Percentiles rank a stretch among this genome's conserved stretches.
Conservation (phyloP, 805 yeast species). For the Priceomyces castillae region DNA sequence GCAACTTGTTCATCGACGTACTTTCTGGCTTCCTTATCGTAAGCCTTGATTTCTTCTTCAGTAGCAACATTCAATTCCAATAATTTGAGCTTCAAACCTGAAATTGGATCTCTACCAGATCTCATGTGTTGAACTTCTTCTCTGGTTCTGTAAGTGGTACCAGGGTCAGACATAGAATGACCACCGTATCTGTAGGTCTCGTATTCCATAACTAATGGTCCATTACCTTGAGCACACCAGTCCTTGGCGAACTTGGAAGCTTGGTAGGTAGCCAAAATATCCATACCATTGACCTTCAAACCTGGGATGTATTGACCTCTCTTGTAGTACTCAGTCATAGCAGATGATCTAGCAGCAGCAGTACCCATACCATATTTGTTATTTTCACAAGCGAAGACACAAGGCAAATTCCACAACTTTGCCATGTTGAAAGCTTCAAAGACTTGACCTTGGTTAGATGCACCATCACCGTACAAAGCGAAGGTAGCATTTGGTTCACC, state of each 20-base stretch:
- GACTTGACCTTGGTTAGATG: constrained; percentile 98
- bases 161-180: constrained; percentile 99
- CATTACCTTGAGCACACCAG: constrained; percentile 90
- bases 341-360: constrained; percentile 94
- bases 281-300: constrained; percentile 98
- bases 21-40: constrained; percentile 95
- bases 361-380: constrained; percentile 99
- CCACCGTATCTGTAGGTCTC: constrained; percentile 99
- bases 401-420: constrained; percentile 95
- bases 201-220: constrained; percentile 93
- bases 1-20: constrained; percentile 93
- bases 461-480: constrained; percentile 97
- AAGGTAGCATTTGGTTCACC: constrained; percentile 77
- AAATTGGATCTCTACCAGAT: constrained; percentile 96
- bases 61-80: constrained; percentile 82
- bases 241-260: constrained; percentile 97
- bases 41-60: constrained; percentile 90
- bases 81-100: constrained; percentile 87
- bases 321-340: constrained; percentile 94
- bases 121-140: constrained; percentile 99
- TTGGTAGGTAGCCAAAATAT: constrained; percentile 89
- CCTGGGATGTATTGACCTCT: constrained; percentile 99
- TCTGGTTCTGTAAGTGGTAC: constrained; percentile 99
- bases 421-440: constrained; percentile 99
- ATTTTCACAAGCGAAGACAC: constrained; percentile 94